Evolutionary conservation across 371 early-diverging fungal species (phyloP), one percentile per base, ranked within the genome.

Genomic region (Blastocladiella emersonii): DNA sequence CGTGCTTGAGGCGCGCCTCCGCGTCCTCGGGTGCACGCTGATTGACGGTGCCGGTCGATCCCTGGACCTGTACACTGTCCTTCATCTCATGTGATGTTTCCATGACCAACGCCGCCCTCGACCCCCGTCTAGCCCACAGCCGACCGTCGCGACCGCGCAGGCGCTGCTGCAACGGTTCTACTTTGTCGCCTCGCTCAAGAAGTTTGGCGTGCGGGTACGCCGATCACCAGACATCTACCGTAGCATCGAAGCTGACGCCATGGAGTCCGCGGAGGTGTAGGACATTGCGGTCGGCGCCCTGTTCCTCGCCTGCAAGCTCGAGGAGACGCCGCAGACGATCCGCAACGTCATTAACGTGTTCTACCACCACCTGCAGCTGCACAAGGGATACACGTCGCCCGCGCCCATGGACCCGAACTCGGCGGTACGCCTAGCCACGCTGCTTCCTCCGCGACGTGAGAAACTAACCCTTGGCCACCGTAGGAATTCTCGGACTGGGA

Each of bases 81-180:
- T 27, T 10, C 36, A 19, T 61, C 21, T 10, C 34, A 27, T n/a
- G n/a, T n/a, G n/a, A n/a, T n/a, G n/a, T n/a, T n/a, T n/a, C n/a
- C n/a, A 3, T 27, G n/a, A 30, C 19, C 2, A 17, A 12, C 53
- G 7, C 3, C 60, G 4, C 25, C 35, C 43, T 10, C 27, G 15
- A 2, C 49, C 17, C 32, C 21, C 0, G 13, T 17, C 34, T 72
- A 92, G 93, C 36, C 94, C 96, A 21, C 97, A 97, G 63, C 86
- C 88, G 12, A 89, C 91, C 0, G 89, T 93, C 82, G 92, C 94
- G 5, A 93, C 93, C n/a, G 94, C 95, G 2, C 93, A 94, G 70
- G 89, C 92, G 3, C 75, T 97, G 34, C 84, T 95, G 56, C 92
- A 93, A 63, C 85, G 97, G 12, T 95, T 95, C 79, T 97, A 83